phyloP scores from a whole-genome alignment of 805 yeast genomes.

The Metschnikowia santaceciliae region DNA sequence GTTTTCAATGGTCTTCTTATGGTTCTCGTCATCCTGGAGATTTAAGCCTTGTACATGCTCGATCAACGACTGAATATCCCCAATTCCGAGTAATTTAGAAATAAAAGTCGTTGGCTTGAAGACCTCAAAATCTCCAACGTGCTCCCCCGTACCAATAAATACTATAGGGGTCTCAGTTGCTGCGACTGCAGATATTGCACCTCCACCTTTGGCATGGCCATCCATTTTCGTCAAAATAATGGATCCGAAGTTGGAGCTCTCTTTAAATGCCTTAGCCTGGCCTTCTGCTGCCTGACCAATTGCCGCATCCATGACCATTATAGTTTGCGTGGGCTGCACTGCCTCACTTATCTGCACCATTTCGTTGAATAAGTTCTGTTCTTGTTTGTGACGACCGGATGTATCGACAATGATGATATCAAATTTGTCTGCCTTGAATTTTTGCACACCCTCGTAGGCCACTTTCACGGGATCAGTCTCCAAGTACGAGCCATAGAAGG shows the following conservation, averaged over 20 bases:
- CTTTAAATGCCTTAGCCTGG: constrained; percentile 92
- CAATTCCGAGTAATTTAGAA: constrained; percentile 90
- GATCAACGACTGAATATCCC: constrained; percentile 89
- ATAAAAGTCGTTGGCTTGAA: constrained; percentile 87
- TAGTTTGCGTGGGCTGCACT: constrained; percentile 90
- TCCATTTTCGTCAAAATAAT: constrained; percentile 94
- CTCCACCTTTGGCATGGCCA: constrained; percentile 99
- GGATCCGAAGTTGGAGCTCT: constrained; percentile 89
- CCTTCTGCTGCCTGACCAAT: constrained; percentile 98
- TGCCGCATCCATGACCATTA: constrained; percentile 95
- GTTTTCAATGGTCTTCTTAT: constrained; percentile 86
- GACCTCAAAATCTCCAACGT: constrained; percentile 85
- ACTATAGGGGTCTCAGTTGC: constrained; percentile 93
- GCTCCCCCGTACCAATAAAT: constrained; percentile 98
- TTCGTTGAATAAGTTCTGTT: constrained; percentile 83
- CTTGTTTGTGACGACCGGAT: constrained; percentile 97
- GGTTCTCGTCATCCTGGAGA: constrained; percentile 60
- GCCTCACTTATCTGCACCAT: constrained; percentile 91
- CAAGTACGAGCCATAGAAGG: constrained; percentile 90
- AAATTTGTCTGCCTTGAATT: constrained; percentile 85
- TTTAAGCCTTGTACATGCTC: constrained; percentile 89
- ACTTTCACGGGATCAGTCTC: constrained; percentile 95
- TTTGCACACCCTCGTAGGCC: constrained; percentile 85
- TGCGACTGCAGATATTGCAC: constrained; percentile 98
- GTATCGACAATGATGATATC: constrained; percentile 95